Base-by-base conservation (phyloP, 164 flowering plant species). In the Vitis rotundifolia region DNA sequence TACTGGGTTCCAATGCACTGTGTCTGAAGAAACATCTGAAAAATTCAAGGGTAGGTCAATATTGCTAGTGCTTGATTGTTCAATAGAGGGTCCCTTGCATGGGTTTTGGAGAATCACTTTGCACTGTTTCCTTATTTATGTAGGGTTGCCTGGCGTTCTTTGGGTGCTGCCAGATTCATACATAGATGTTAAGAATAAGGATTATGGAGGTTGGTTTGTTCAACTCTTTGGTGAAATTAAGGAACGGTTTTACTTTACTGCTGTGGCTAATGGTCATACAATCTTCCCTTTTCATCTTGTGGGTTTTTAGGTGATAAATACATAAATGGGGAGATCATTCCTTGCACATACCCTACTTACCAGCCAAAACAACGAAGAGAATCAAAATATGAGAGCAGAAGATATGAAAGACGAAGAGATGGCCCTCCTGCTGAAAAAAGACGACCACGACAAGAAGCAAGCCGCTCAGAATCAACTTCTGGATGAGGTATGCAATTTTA, bases 131-230 rank as follows among this genome's bases (percentile, higher is more conserved):
- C 70, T 49, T 37, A 65, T 12, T 55, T 63, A 1, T 79, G 72
- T 63, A 95, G 97, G 98, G 71, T 73, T 96, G 81, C 98, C 99
- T 68, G 99, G 97, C 61, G 99, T 96, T 74, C 89, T 96, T 15
- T 96, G 99, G 99, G 99, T 96, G 55, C 73, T 96, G 79, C 97
- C 99, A 9, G 97, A 94, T 80, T 94, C 98, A 11, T 94, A 92
- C 73, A 84, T 92, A 31, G 97, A 96, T 81, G 98, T 93, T 49
- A 96, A 93, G 69, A 96, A 96, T 64, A 96, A 96, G 78, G 99
- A 96, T 70, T 96, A 96, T 78, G 98, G 99, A 92, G 99, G 97
- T 94, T 49, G 1, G 67, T 71, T 64, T 47, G 57, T 37, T 58
- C 16, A 44, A 9, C 5, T 15, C 6, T 56, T 1, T 26, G 13